Evolutionary conservation across 2,329 filamentous ascomycete species (phyloP), one percentile per base, ranked within the genome.

Genomic region (Trichoderma sp.): DNA sequence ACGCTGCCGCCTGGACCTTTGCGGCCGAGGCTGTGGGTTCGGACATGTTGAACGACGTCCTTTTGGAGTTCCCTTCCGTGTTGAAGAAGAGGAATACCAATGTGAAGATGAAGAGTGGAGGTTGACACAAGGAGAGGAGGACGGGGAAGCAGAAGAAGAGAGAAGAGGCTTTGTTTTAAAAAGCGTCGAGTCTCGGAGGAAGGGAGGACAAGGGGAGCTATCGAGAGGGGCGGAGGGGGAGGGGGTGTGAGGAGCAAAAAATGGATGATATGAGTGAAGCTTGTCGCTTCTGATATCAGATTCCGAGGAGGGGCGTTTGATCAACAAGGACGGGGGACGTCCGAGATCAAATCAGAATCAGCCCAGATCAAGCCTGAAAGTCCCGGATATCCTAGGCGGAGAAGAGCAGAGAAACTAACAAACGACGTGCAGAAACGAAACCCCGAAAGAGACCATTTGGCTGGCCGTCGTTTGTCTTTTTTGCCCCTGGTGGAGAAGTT

Each of bases 1-100:
- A 85, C 81, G 84, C 83, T 77, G 84, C 82, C 77, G 85, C 85
- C 83, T 85, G 76, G 75, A 81, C 81, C 79, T 81, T 82, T 75
- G 83, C 82, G 78, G 83, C 83, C 76, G 84, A 80, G 75, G 85
- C 81, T 41, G 86, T 84, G 73, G 86, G 83, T 78, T 75, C 72
- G 27, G 86, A 83, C 80, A 83, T 85, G 62, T 60, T 79, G 73
- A 45, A 45, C 8, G 31, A 21, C 33, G 60, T 66, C 27, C 31
- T 33, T 41, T n/a, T 71, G 18, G n/a, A 62, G 18, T 41, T 71
- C 24, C 21, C 14, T 16, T 53, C 35, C 29, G n/a, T 62, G 41
- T n/a, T 29, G 62, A 69, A 71, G 63, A 41, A n/a, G 38, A 21
- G 50, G n/a, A 24, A 33, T 14, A 63, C 18, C 50, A 31, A 63